These are phyloP conservation scores for Aspergillus calidoustus DNA, from an alignment of 2,329 filamentous ascomycete genomes.

Conservation along the genomic window DNA sequence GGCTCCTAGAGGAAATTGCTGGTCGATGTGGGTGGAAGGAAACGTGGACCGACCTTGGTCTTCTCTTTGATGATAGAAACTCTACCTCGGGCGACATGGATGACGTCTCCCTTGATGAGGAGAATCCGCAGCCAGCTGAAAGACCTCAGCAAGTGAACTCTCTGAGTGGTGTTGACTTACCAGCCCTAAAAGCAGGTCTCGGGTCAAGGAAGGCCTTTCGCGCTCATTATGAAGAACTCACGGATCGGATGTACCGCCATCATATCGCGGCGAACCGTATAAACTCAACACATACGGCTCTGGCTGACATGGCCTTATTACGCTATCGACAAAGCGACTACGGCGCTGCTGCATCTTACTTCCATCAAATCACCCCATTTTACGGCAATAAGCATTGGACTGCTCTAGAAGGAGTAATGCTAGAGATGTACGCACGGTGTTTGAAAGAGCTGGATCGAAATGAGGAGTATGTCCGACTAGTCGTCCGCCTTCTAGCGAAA, in stretches of 20 bases:
- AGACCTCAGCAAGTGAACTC: constrained; percentile 28
- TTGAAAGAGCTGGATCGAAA: constrained; percentile 75
- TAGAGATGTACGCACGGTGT: constrained; percentile 84
- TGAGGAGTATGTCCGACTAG: constrained; percentile 77
- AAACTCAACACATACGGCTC: constrained; percentile 75
- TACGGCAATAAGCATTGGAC: constrained; percentile 81
- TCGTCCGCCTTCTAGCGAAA: constrained; percentile 66
- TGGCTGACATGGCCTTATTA: constrained; percentile 84
- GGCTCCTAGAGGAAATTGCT: constrained; percentile 76
- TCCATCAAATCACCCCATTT: constrained; percentile 76
- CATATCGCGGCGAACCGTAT: constrained; percentile 78
- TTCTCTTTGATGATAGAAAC: constrained; percentile 42
- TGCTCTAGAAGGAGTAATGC: constrained; percentile 77
- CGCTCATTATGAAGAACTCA: constrained; percentile 73
- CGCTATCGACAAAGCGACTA: constrained; percentile 79
- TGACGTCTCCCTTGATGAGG: constrained; percentile 42
- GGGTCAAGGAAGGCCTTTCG: constrained; percentile 68
- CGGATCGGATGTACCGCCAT: constrained; percentile 80
- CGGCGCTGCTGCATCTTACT: constrained; percentile 73
- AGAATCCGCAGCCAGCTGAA: constrained; percentile 24
- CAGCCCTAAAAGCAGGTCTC: constrained; percentile 64
- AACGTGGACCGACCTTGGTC: constrained; percentile 68
- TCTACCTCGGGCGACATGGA: constrained; percentile 36
- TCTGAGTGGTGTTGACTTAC: constrained; percentile 57
- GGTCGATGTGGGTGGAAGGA: constrained; percentile 74